Percentiles rank a stretch among this genome's conserved stretches.
Evolutionary conservation across 2,329 filamentous ascomycete species (phyloP).

Genomic region (Daldinia eschscholtzii): DNA sequence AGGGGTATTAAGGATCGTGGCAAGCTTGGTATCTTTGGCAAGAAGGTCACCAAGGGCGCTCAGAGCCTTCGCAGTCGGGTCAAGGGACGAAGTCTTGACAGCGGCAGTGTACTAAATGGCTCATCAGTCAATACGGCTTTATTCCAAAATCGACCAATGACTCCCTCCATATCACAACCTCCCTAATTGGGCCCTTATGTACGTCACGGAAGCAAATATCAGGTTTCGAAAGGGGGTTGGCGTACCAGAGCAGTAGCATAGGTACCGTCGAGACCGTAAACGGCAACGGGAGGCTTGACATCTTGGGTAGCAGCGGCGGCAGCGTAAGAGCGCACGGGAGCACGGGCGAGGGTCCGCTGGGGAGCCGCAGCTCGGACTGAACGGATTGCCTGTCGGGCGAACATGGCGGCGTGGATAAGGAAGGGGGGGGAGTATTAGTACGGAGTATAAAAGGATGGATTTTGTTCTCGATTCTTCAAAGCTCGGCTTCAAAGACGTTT

Average conservation of each 20-base stretch:
- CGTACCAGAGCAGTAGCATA: slow-evolving; percentile 98
- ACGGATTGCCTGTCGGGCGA: slow-evolving; percentile 71
- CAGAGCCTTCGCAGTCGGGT: slow-evolving; percentile 86
- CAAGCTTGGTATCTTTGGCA: slow-evolving; percentile 86
- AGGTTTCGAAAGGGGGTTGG: slow-evolving; percentile 39
- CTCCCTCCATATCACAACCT: slow-evolving; percentile 12
- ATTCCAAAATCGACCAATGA: background rate
- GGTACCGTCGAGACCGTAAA: slow-evolving; percentile 97
- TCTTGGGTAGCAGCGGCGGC: slow-evolving; percentile 72
- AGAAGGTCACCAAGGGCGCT: slow-evolving; percentile 77
- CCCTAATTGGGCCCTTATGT: slow-evolving; percentile 26
- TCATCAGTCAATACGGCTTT: slow-evolving; percentile 52
- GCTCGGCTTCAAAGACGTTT: slow-evolving; percentile 49
- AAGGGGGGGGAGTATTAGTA: slow-evolving; percentile 18
- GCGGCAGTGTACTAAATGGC: slow-evolving; percentile 91
- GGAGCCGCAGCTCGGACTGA: slow-evolving; percentile 70
- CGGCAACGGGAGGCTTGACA: slow-evolving; percentile 85
- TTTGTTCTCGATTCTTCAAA: slow-evolving; percentile 39
- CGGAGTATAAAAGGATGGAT: slow-evolving; percentile 42
- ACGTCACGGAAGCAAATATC: background rate
- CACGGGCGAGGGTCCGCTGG: slow-evolving; percentile 68
- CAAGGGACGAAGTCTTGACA: slow-evolving; percentile 86
- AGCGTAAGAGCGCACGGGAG: slow-evolving; percentile 82
- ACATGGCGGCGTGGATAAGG: slow-evolving; percentile 59
- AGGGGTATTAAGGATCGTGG: slow-evolving; percentile 79